A percentile compares a stretch with the other conserved stretches of the same genome.
phyloP scores from a whole-genome alignment of 2,329 filamentous ascomycete species.

The Aciculosporium take region DNA sequence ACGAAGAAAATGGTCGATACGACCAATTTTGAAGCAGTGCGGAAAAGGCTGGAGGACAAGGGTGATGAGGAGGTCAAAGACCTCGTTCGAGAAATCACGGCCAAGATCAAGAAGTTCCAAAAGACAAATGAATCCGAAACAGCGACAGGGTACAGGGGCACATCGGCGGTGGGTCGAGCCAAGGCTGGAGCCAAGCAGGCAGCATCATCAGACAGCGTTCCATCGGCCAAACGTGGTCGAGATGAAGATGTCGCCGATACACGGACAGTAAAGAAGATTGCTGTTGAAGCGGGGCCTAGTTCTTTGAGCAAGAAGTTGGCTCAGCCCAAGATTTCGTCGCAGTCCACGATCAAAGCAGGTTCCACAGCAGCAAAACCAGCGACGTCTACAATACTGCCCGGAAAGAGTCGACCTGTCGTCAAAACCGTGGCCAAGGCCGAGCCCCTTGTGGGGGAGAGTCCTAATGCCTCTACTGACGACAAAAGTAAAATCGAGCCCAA shows the following conservation, averaged over 20 bases:
- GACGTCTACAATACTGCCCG: conserved; percentile 28
- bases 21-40: conserved; percentile 51
- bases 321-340: conserved; percentile 20
- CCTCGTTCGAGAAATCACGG: conserved; percentile 43
- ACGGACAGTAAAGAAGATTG: conserved; percentile 28
- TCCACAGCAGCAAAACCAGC: conserved; percentile 17
- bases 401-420: conserved; percentile 29
- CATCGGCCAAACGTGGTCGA: conserved; percentile 22
- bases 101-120: conserved; percentile 27
- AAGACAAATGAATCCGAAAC: conserved; percentile 20
- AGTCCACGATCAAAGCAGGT: conserved; percentile 15
- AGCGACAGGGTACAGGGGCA: conserved; percentile 24
- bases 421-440: conserved; percentile 29
- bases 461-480: conserved; percentile 16
- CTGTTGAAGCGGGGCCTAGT: conserved; percentile 23
- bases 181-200: conserved; percentile 20
- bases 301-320: conserved; percentile 26
- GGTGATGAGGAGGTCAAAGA: conserved; percentile 51
- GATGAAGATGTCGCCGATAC: conserved; percentile 27
- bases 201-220: conserved; percentile 10
- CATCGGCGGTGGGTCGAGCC: conserved; percentile 24
- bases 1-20: conserved; percentile 47
- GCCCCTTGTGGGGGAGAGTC: conserved; percentile 12
- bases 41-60: conserved; percentile 46
- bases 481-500: conserved; percentile 18